A percentile compares a stretch with the other conserved stretches of the same genome.
These are phyloP conservation scores for Fragilaria crotonensis DNA, from an alignment of 108 stramenopile species.

Conservation along the genomic window DNA sequence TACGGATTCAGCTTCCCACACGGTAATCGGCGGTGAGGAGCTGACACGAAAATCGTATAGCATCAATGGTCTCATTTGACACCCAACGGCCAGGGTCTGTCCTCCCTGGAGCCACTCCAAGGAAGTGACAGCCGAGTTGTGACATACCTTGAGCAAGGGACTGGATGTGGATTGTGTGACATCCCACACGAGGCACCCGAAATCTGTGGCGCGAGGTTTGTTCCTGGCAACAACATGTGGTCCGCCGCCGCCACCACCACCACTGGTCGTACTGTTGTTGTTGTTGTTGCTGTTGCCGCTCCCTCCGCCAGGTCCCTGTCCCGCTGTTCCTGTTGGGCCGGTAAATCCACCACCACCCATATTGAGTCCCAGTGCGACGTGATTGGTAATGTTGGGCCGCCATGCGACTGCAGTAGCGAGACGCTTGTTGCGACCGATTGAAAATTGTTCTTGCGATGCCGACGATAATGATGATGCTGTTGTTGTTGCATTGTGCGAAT, in stretches of 20 bases:
- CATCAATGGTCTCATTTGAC: conserved; percentile 37
- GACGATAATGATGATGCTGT: conserved; percentile 34
- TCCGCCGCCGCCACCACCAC: conserved; percentile 35
- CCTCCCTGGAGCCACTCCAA: conserved; percentile 60
- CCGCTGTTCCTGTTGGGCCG: neutral
- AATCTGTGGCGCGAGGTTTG: conserved; percentile 23
- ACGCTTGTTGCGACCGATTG: conserved; percentile 24
- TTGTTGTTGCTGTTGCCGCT: no score
- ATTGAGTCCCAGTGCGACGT: conserved; percentile 66
- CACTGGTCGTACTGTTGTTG: conserved; percentile 10
- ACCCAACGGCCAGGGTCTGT: conserved; percentile 63
- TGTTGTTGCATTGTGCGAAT: neutral
- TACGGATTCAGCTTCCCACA: conserved; percentile 62
- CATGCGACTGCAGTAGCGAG: conserved; percentile 65
- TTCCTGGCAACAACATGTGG: neutral
- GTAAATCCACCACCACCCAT: conserved; percentile 12
- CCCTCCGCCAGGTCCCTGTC: neutral
- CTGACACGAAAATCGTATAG: conserved; percentile 67
- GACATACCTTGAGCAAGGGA: conserved; percentile 39
- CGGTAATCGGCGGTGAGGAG: conserved; percentile 48
- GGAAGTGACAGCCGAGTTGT: conserved; percentile 60
- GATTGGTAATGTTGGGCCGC: conserved; percentile 31
- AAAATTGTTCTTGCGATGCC: neutral
- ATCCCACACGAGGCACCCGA: conserved; percentile 68
- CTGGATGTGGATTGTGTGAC: conserved; percentile 7